Conservation (phyloP, 768 basidiomycete species). For the Lentinula detonsa region DNA sequence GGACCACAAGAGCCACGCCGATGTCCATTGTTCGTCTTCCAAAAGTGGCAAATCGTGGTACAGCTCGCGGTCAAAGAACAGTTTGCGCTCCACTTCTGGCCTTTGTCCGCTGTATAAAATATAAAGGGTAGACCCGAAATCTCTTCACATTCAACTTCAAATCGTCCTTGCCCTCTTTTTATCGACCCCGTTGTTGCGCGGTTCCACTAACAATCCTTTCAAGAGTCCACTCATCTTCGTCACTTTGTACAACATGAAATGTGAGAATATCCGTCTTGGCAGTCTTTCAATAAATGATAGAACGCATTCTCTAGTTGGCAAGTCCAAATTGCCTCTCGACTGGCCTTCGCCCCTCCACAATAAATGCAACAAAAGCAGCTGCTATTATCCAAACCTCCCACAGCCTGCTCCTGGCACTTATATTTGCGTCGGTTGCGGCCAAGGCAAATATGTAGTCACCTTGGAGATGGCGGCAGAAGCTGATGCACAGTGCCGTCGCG, state of each 20-base stretch:
- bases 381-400: slow-evolving; percentile 23
- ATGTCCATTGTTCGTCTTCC: background rate
- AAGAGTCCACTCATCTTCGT: background rate
- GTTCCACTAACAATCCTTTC: background rate
- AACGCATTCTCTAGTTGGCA: slow-evolving; percentile 9
- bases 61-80: background rate
- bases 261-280: background rate
- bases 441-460: slow-evolving; percentile 4
- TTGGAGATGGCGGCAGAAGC: background rate
- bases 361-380: slow-evolving; percentile 27
- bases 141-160: background rate
- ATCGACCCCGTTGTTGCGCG: background rate
- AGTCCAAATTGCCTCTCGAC: slow-evolving; percentile 14
- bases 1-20: background rate
- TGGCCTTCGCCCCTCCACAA: slow-evolving; percentile 32
- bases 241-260: background rate
- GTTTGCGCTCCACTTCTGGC: background rate
- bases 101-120: background rate
- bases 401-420: slow-evolving; percentile 23
- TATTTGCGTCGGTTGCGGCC: slow-evolving; percentile 13
- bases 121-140: background rate
- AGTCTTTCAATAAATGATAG: background rate
- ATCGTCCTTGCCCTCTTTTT: background rate
- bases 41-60: background rate
- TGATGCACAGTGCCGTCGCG: slow-evolving; percentile 1